Conservation (phyloP, 2,329 filamentous ascomycete species). For the Acarospora socialis region DNA sequence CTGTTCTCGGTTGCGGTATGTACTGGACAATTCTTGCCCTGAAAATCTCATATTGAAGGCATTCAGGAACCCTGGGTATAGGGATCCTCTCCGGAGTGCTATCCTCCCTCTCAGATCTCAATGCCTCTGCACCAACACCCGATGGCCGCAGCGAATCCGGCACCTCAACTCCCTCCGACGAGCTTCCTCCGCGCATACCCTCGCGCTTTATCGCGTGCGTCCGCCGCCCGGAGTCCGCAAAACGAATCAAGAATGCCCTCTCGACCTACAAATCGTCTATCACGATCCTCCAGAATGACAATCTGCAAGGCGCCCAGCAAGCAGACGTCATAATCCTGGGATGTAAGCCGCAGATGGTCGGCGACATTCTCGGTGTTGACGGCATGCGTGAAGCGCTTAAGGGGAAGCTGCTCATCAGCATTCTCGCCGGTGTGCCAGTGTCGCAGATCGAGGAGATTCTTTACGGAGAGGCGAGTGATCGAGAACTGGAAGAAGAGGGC, state of each 20-base stretch:
- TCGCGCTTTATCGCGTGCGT: slow-evolving; percentile 72
- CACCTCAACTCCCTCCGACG: slow-evolving; percentile 24
- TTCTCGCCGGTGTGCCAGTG: slow-evolving; percentile 62
- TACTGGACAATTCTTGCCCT: slow-evolving; percentile 10
- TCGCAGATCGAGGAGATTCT: slow-evolving; percentile 52
- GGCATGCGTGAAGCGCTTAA: slow-evolving; percentile 59
- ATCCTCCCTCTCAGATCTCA: slow-evolving; percentile 46
- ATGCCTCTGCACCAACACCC: slow-evolving; percentile 31
- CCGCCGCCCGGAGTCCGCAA: slow-evolving; percentile 51
- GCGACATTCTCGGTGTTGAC: slow-evolving; percentile 49
- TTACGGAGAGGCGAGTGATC: slow-evolving; percentile 38
- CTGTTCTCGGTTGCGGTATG: slow-evolving; percentile 70
- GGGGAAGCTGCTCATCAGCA: slow-evolving; percentile 70
- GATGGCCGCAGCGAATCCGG: slow-evolving; percentile 16
- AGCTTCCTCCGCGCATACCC: slow-evolving; percentile 45
- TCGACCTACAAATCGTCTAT: slow-evolving; percentile 43
- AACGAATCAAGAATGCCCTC: slow-evolving; percentile 53
- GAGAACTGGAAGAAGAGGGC: slow-evolving; percentile 13
- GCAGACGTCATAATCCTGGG: slow-evolving; percentile 63
- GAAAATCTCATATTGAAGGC: background rate
- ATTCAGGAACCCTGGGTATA: slow-evolving; percentile 64
- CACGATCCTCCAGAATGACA: slow-evolving; percentile 56
- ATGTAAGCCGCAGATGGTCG: slow-evolving; percentile 67
- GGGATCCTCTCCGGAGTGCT: slow-evolving; percentile 73
- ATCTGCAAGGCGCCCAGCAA: slow-evolving; percentile 50